Base-by-base conservation (phyloP, 495 filamentous ascomycete species). In the Tetracladium setigerum region DNA sequence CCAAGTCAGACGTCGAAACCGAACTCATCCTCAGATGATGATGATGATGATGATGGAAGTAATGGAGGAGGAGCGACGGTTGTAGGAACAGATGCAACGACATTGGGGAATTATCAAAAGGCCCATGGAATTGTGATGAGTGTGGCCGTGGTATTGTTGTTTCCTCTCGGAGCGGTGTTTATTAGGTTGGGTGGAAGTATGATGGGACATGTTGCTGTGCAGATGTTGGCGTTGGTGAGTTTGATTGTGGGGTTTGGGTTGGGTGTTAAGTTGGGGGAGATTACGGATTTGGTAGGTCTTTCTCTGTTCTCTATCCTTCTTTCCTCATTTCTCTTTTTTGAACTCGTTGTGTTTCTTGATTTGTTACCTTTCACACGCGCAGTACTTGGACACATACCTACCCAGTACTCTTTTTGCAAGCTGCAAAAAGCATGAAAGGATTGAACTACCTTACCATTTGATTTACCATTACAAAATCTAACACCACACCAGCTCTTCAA, bases 171-270 rank as follows among this genome's bases (percentile, higher is more conserved):
- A 10, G 73, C 79, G 18, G 50, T 76, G 2, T 48, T 75, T 30
- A 78, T 84, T 63, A 74, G 77, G 3, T 27, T 79, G 11, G 52
- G 74, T 35, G 67, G 68, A 38, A 71, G 59, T 11, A 69, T 69
- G 59, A 57, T 61, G 30, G 43, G 84, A 4, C 86, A 89, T 60
- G 78, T 66, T 1, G 62, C 49, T 0, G 67, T 78, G 43, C 86
- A 89, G 61, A 41, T 73, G 0, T 55, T 84, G 9, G 62, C 77
- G 19, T 74, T 82, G 47, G 22, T 67, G 11, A 46, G 79, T 7
- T 75, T 77, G 45, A 68, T 83, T 56, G 70, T 71, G 5, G 86
- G 79, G 1, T 69, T 88, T 40, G 81, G 68, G 2, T 33, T 85
- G 16, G 86, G 86, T 17, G 57, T 87, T 15, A 66, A 50, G 47